phyloP scores from a whole-genome alignment of 2,329 filamentous ascomycete genomes.

The Penicillium decumbens region DNA sequence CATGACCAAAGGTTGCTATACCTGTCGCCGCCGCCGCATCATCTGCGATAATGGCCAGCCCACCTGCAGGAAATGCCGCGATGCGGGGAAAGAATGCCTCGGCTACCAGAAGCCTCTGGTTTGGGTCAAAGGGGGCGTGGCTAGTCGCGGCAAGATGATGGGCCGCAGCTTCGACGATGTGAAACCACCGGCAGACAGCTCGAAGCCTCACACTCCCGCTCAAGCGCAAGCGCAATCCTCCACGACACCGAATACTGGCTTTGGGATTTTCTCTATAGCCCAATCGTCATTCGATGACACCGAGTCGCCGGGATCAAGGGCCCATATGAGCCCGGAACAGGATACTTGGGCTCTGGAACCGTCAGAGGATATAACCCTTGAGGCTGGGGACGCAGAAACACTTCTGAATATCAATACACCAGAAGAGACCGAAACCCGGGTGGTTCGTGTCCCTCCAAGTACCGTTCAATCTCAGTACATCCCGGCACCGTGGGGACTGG shows the following conservation, averaged over 20 bases:
- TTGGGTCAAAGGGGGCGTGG: constrained; percentile 43
- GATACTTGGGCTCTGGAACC: constrained; percentile 14
- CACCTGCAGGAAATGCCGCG: constrained; percentile 41
- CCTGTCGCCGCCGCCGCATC: constrained; percentile 43
- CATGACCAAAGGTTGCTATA: constrained; percentile 44
- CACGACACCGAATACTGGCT: not conserved
- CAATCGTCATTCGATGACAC: constrained; percentile 12
- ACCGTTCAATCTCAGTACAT: constrained; percentile 15
- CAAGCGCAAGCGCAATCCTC: not conserved
- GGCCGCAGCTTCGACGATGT: constrained; percentile 48
- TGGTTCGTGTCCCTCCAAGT: constrained; percentile 16
- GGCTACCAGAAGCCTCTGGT: constrained; percentile 42
- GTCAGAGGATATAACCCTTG: constrained; percentile 1
- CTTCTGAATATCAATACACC: not conserved
- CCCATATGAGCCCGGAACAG: constrained; percentile 15
- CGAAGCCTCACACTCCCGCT: not conserved
- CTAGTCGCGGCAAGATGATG: constrained; percentile 49
- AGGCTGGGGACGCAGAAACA: not conserved
- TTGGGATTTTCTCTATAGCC: constrained; percentile 9
- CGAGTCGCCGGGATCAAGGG: constrained; percentile 16
- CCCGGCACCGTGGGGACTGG: constrained; percentile 38
- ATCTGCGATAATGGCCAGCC: constrained; percentile 43
- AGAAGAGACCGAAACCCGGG: constrained; percentile 9
- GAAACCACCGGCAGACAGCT: constrained; percentile 12
- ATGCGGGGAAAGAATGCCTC: constrained; percentile 43